Evolutionary conservation across 805 yeast genomes (phyloP).

Genomic region (Yarrowia sp.): DNA sequence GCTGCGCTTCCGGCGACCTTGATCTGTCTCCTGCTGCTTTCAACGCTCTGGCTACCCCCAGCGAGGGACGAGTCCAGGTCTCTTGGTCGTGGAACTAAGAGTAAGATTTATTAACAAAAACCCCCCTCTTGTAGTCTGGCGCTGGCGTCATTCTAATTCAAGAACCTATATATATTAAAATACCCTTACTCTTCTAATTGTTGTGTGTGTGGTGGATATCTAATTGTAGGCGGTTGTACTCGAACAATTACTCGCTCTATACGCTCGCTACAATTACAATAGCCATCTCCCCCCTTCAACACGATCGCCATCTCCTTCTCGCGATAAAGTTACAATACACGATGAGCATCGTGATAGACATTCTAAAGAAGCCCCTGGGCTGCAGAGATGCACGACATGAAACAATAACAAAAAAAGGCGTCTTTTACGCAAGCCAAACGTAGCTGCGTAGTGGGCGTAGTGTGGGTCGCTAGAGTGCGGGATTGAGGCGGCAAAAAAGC

Average conservation of each 20-base stretch:
- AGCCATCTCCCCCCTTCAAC: too few species aligned
- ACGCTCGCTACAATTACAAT: too few species aligned
- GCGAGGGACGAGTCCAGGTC: slow-evolving; percentile 54
- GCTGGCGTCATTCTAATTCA: slow-evolving; percentile 14
- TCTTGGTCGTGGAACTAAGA: slow-evolving; percentile 45
- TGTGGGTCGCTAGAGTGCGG: too few species aligned
- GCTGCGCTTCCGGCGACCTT: slow-evolving; percentile 50
- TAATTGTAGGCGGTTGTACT: too few species aligned
- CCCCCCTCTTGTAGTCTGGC: slow-evolving; percentile 3
- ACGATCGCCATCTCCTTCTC: too few species aligned
- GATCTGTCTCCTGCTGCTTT: slow-evolving; percentile 66
- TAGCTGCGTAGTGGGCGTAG: too few species aligned
- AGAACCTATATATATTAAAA: slow-evolving; percentile 8
- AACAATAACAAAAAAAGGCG: neutral
- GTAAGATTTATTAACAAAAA: neutral
- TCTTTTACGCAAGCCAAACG: neutral
- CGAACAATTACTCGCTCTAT: too few species aligned
- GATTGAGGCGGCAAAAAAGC: too few species aligned
- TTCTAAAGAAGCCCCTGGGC: slow-evolving; percentile 2
- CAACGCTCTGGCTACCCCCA: slow-evolving; percentile 48
- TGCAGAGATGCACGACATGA: slow-evolving; percentile 6
- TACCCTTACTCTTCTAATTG: neutral
- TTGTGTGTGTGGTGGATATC: too few species aligned
- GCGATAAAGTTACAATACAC: neutral
- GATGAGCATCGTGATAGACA: neutral